A percentile compares a stretch with the other conserved stretches of the same genome.
phyloP scores from a whole-genome alignment of 163 green algal species.

The Scenedesmus sp. region DNA sequence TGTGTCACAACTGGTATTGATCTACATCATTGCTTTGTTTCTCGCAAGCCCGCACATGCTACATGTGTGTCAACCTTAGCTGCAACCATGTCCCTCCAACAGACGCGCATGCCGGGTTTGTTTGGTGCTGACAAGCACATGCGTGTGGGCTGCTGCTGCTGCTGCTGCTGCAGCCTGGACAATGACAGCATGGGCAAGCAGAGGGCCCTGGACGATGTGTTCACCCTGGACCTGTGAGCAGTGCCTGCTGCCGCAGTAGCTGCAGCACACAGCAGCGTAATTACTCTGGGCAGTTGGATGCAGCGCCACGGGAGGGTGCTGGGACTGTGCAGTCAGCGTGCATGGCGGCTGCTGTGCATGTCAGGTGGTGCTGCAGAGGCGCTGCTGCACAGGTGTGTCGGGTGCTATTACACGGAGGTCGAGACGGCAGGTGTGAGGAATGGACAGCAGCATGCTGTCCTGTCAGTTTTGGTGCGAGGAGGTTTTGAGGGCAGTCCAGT shows the following conservation, averaged over 20 bases:
- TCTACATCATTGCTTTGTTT: no score
- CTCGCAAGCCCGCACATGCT: no score
- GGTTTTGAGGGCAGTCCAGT: neutral
- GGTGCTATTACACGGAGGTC: neutral
- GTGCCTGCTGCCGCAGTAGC: neutral
- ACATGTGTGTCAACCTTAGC: no score
- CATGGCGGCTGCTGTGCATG: neutral
- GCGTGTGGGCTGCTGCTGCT: neutral
- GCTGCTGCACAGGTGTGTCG: neutral
- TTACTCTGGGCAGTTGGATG: neutral
- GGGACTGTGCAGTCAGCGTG: neutral
- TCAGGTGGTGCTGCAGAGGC: neutral
- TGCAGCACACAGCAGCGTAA: neutral
- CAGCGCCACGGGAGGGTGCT: neutral
- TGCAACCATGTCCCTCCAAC: no score
- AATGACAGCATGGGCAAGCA: conserved; percentile 9
- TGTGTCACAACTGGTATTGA: no score
- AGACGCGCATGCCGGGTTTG: neutral
- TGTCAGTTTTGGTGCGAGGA: neutral
- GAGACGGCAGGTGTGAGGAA: neutral
- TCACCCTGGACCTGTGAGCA: conserved; percentile 47
- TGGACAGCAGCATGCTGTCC: neutral
- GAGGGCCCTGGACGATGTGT: conserved; percentile 29
- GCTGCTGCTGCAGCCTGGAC: conserved; percentile 20
- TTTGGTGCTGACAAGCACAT: neutral